Base-by-base conservation (phyloP, 768 basidiomycete genomes). In the Mycena capillaripes region DNA sequence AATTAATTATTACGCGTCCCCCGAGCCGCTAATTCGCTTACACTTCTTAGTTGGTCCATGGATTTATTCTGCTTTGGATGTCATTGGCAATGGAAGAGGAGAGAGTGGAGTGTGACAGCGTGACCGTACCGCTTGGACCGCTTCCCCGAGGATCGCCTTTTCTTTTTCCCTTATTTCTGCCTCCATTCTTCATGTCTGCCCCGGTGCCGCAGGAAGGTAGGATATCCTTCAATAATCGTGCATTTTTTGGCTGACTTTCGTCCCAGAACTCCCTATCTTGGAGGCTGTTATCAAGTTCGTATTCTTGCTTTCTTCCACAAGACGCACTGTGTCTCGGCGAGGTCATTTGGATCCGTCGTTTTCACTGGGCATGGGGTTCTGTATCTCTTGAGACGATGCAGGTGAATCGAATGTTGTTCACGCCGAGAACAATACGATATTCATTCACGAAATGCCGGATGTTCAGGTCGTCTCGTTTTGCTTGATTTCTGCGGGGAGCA, bases 231-330 rank as follows among this genome's bases (percentile, higher is more conserved):
- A 72, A 72, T 78, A 71, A 74, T 40, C 60, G 25, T 71, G 57
- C 55, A 72, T 75, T 67, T 75, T 67, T 74, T 78, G 59, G 36
- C 50, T 46, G 63, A 72, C 64, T 66, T 71, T 70, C 81, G 77
- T 67, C 79, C 79, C 84, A 92, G 97, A 99, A 86, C 87, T 97
- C 73, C 92, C 95, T 70, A 95, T 99, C 82, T 92, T 99, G 78
- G 97, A 99, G 87, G 89, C 94, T 34, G 90, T 99, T 76, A 96
- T 98, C 83, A 94, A 95, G 96, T 96, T 76, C 60, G 84, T 80
- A 9, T 34, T 61, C 64, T 57, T 46, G 69, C 65, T 73, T 69
- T 64, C 68, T 61, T 40, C n/a, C 64, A 63, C 73, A 59, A 59
- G 70, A 72, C 70, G 70, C 65, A 67, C 70, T 17, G 27, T 40